Evolutionary conservation across 768 basidiomycete genomes (phyloP).

Genomic region (Amanita molliuscula): DNA sequence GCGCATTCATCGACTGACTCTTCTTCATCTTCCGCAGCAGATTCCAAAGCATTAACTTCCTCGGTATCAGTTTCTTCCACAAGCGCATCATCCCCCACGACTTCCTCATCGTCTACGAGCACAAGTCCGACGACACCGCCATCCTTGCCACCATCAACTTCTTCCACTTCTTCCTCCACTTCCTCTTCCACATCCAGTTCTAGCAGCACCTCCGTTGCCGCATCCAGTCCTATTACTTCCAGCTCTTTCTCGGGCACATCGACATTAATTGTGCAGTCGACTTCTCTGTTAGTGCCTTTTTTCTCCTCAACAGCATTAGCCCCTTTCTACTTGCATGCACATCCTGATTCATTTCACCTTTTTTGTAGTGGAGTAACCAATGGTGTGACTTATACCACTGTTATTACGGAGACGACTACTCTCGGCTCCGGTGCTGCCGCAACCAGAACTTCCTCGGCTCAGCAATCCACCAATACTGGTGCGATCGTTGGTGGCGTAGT

Average conservation of each 20-base stretch:
- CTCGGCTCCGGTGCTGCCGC: constrained; percentile 15
- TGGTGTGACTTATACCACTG: constrained; percentile 20
- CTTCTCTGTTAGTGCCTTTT: constrained; percentile 3
- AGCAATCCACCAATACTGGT: constrained; percentile 18
- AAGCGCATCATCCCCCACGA: background rate
- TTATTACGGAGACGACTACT: constrained; percentile 17
- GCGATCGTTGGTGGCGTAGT: constrained; percentile 43
- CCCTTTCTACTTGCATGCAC: background rate
- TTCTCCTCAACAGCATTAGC: background rate
- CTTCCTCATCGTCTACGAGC: background rate
- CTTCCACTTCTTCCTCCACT: background rate
- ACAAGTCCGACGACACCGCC: background rate
- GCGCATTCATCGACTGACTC: background rate
- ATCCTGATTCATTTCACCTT: background rate
- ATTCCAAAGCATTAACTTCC: background rate
- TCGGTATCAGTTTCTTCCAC: background rate
- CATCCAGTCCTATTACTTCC: background rate
- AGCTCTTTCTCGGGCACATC: background rate
- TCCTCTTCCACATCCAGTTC: background rate
- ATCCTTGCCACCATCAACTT: background rate
- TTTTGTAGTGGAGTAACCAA: constrained; percentile 7
- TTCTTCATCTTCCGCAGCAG: background rate
- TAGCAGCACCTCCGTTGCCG: background rate
- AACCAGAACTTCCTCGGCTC: constrained; percentile 5
- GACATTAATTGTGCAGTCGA: background rate